Percentiles rank a stretch among this genome's conserved stretches.
phyloP scores from a whole-genome alignment of 805 yeast genomes.

The Wickerhamiella alocasiicola region DNA sequence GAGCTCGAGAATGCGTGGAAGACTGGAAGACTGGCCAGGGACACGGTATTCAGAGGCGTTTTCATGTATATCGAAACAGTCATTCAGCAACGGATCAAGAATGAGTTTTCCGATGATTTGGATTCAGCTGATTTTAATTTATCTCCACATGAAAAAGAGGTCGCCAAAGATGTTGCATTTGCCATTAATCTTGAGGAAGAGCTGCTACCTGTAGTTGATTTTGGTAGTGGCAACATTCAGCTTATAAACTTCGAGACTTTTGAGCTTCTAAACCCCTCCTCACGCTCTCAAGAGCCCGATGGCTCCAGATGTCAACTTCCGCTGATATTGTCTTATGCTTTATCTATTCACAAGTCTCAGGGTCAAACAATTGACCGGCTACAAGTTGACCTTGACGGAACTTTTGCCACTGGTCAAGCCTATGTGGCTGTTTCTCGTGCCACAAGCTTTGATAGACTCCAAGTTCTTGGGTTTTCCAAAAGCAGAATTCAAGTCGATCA shows the following conservation, averaged over 20 bases:
- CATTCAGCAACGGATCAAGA: slow-evolving; percentile 1
- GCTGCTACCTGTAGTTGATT: slow-evolving; percentile 19
- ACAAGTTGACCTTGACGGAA: slow-evolving; percentile 58
- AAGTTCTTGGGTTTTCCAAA: slow-evolving; percentile 61
- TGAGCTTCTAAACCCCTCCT: slow-evolving; percentile 12
- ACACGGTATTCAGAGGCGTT: no score
- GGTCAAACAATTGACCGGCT: slow-evolving; percentile 77
- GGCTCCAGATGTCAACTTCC: slow-evolving; percentile 73
- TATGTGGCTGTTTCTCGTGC: slow-evolving; percentile 95
- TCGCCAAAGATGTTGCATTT: not conserved
- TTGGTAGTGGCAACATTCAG: slow-evolving; percentile 13
- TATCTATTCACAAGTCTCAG: slow-evolving; percentile 92
- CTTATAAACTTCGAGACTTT: slow-evolving; percentile 16
- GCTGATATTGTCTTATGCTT: slow-evolving; percentile 80
- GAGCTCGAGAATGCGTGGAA: slow-evolving; percentile 11
- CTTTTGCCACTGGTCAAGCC: slow-evolving; percentile 89
- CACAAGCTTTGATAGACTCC: slow-evolving; percentile 63
- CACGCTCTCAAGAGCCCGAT: slow-evolving; percentile 26
- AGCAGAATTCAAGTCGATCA: slow-evolving; percentile 56
- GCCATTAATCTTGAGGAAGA: not conserved
- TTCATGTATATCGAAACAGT: not conserved
- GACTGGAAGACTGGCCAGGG: not conserved
- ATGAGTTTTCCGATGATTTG: not conserved
- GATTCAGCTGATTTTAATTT: no score
- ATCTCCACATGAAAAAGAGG: not conserved